Percentiles rank a stretch among this genome's conserved stretches.
These are phyloP conservation scores for Xylaria sp. DNA, from an alignment of 2,329 filamentous ascomycete genomes.

Conservation along the genomic window DNA sequence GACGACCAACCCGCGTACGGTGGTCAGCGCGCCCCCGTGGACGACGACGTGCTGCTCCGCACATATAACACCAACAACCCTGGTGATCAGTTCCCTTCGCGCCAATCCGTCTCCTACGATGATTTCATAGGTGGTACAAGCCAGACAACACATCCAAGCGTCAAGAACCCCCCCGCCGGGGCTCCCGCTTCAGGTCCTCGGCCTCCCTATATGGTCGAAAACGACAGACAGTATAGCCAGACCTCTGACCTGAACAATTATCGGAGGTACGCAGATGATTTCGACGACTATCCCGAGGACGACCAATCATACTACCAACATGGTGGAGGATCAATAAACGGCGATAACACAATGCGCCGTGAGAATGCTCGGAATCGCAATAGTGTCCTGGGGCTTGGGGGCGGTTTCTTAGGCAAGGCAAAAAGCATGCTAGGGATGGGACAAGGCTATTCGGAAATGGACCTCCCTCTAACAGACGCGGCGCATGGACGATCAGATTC, in stretches of 20 bases:
- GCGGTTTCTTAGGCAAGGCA: constrained; percentile 84
- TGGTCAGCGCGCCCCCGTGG: constrained; percentile 79
- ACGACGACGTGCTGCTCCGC: constrained; percentile 82
- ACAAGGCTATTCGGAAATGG: constrained; percentile 93
- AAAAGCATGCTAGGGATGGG: constrained; percentile 93
- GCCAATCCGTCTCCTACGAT: constrained; percentile 93
- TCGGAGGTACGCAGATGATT: constrained; percentile 87
- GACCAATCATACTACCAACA: constrained; percentile 86
- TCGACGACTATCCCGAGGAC: constrained; percentile 84
- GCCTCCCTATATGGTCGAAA: constrained; percentile 57
- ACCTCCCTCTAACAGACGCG: constrained; percentile 89
- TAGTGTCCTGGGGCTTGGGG: constrained; percentile 87
- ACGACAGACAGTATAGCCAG: constrained; percentile 71
- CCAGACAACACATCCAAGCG: constrained; percentile 61
- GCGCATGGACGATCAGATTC: constrained; percentile 55
- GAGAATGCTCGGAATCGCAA: constrained; percentile 80
- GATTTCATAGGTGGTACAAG: constrained; percentile 81
- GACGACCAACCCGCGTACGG: constrained; percentile 78
- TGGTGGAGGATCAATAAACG: constrained; percentile 59
- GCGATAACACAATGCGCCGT: constrained; percentile 56
- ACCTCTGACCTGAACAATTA: constrained; percentile 88
- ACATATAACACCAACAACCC: constrained; percentile 74
- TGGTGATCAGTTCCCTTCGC: constrained; percentile 66
- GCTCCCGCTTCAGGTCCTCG: constrained; percentile 45
- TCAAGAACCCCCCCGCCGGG: constrained; percentile 53